Base-by-base conservation (phyloP, 192 early-diverging fungal genomes). In the Coemansia sp. region DNA sequence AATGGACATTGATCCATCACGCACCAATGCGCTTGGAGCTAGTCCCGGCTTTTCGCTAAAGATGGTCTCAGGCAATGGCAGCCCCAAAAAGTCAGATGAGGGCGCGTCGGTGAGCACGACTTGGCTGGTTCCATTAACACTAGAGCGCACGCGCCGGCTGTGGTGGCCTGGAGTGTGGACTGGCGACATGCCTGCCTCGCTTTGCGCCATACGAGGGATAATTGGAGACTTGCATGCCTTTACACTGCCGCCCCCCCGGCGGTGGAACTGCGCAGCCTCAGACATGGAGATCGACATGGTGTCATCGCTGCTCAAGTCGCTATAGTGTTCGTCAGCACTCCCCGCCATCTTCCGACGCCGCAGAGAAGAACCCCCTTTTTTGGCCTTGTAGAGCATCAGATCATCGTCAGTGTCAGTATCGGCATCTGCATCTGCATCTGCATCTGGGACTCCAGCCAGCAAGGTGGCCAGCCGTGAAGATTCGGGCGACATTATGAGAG, bases 401-500 rank as follows among this genome's bases (percentile, higher is more conserved):
- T 81, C 78, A 9, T 81, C 73, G 59, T 81, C 78, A 5, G 78
- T 81, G 36, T 81, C 78, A 6, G 73, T 75, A 3, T 71, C 67
- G 4, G 48, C 48, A 34, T 60, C 69, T 21, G 74, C 46, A 45
- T 67, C 67, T 16, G 48, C 48, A 34, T 60, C 69, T 21, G 74
- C 46, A 45, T 67, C 62, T 7, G 78, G 72, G 28, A 81, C 73
- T 26, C 51, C 63, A 0, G 62, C 78, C 4, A 81, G 78, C 46
- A 81, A 73, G 21, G 69, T 66, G 13, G 78, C 78, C 33, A 81
- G 63, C 13, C 78, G 63, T 28, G 67, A 66, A 24, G 73, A 72
- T 59, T 75, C 73, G 39, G 78, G 78, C 37, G 78, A 81, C 72
- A 81, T 71, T 18, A 72, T 66, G 28, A 26, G 36, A 5, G 60